Evolutionary conservation across 192 early-diverging fungal genomes (phyloP), one percentile per base, ranked within the genome.

Genomic region (Backusella mclennaniae): DNA sequence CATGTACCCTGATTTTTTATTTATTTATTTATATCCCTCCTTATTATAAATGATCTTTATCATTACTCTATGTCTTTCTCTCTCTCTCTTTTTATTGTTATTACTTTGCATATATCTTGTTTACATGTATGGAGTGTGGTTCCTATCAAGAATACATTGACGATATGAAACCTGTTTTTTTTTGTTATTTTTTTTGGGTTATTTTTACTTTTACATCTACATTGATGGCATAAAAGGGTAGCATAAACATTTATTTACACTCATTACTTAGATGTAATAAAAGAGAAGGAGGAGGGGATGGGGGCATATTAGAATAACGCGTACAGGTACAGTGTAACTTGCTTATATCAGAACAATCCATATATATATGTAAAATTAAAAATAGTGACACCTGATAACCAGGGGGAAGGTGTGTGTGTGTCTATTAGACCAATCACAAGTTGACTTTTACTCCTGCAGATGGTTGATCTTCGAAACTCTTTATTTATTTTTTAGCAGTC

Each of bases 331-430:
- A 59, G 56, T 59, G 56, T 59, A 29, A 59, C 56, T 26, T 59
- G 56, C 56, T 59, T 59, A 1, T 59, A 26, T 56, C 21, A 56
- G 21, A 23, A 39, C 11, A 39, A 56, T 56, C 6, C 2, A 59
- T 17, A 59, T 59, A 23, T 59, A 59, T 17, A 59, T 59, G 56
- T 59, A 59, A 59, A 59, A 59, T 59, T 59, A 59, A 59, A 59
- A 59, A 59, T 59, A 26, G 56, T 59, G 56, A 29, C 56, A 59
- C 56, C 56, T 21, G 19, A 56, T 56, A 9, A 6, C 52, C 9
- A 59, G 23, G n/a, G 21, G 56, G 23, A 59, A n/a, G 7, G 19
- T 56, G 31, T 33, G 31, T 33, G 31, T 33, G 31, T 33, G 31
- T 9, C 19, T 9, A 23, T 56, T 56, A n/a, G 7, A 26, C 56